Conservation (phyloP, 306 rosid genomes). For the Neltuma alba region DNA sequence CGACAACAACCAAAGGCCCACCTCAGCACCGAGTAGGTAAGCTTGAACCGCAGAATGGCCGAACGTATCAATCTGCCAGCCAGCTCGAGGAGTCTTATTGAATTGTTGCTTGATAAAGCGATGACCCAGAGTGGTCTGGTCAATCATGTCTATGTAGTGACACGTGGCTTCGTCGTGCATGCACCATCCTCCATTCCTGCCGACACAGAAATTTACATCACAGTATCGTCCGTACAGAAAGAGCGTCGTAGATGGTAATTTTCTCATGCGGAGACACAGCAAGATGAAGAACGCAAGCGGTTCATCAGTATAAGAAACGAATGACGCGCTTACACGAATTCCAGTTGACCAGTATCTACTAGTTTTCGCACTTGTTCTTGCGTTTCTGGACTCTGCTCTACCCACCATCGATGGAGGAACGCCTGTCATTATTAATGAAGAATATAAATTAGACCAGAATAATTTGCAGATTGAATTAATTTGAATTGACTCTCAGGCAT, state of each 20-base stretch:
- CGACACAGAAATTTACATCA: constrained; percentile 8
- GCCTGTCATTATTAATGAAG: constrained; percentile 52
- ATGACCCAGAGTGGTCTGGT: constrained; percentile 89
- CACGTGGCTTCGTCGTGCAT: constrained; percentile 97
- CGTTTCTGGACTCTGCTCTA: constrained; percentile 55
- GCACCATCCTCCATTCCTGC: constrained; percentile 96
- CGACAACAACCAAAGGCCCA: constrained; percentile 13
- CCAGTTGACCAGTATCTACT: constrained; percentile 67
- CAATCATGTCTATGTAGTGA: constrained; percentile 94
- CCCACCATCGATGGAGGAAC: constrained; percentile 88
- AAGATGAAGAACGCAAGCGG: neutral
- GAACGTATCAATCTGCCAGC: constrained; percentile 95
- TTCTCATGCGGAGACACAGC: neutral
- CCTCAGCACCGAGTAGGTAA: constrained; percentile 82
- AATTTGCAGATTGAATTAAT: neutral
- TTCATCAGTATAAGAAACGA: neutral
- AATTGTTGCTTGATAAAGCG: constrained; percentile 61
- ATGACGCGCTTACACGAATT: constrained; percentile 60
- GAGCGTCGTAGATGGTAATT: neutral
- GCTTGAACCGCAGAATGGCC: constrained; percentile 95
- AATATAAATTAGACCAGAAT: neutral
- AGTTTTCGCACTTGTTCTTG: constrained; percentile 67
- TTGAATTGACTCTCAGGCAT: neutral
- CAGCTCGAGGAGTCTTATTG: constrained; percentile 72
- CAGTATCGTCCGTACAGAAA: neutral